Conservation (phyloP, 805 yeast genomes). For the Ogataea allantospora region DNA sequence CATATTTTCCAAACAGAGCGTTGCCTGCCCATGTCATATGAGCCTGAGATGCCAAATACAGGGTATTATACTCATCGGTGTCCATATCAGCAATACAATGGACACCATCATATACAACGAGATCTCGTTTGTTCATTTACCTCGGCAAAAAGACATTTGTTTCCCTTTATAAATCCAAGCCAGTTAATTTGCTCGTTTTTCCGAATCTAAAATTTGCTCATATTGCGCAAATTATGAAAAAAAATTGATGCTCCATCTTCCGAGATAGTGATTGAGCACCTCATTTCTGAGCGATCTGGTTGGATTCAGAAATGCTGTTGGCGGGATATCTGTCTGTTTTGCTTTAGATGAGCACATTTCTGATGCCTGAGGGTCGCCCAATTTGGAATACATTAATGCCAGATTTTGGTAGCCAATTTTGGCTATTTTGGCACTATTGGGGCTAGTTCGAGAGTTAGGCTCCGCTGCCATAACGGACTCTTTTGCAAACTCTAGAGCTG, state of each 20-base stretch:
- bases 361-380: conserved; percentile 30
- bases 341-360: conserved; percentile 27
- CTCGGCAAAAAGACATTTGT: background rate
- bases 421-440: conserved; percentile 38
- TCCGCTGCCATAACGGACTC: conserved; percentile 37
- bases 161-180: conserved; percentile 2
- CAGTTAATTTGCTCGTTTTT: conserved; percentile 13
- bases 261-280: conserved; percentile 35
- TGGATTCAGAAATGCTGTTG: conserved; percentile 25
- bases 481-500: conserved; percentile 42
- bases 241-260: conserved; percentile 34
- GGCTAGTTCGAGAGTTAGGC: conserved; percentile 31
- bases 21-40: conserved; percentile 31
- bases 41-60: conserved; percentile 31
- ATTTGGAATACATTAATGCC: conserved; percentile 32
- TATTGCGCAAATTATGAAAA: conserved; percentile 29
- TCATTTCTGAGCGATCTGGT: conserved; percentile 30
- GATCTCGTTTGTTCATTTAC: conserved; percentile 16
- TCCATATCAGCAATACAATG: conserved; percentile 39
- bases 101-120: conserved; percentile 31
- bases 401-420: conserved; percentile 38
- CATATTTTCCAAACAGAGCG: conserved; percentile 37
- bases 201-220: conserved; percentile 1
- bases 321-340: conserved; percentile 31
- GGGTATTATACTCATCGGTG: conserved; percentile 25